phyloP scores from a whole-genome alignment of 441 rosid genomes.

The Pelargonium australe region DNA sequence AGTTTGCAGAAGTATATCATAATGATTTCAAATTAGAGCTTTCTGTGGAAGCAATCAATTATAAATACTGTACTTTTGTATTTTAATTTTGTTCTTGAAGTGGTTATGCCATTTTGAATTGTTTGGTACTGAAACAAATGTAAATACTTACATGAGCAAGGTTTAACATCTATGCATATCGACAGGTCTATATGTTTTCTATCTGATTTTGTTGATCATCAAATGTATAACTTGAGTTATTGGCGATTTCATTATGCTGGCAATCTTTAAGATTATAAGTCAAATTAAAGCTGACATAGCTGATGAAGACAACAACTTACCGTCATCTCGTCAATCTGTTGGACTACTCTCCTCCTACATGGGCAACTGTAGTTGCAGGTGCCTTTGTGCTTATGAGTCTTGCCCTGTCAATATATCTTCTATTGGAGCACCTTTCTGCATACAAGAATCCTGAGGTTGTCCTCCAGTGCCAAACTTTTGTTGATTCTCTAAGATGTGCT shows the following conservation, averaged over 20 bases:
- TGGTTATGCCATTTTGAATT: no score
- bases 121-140: no score
- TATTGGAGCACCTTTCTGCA: constrained; percentile 88
- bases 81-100: no score
- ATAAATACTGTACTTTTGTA: no score
- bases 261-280: constrained; percentile 11
- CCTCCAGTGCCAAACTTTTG: constrained; percentile 1
- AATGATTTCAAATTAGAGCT: not conserved
- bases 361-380: constrained; percentile 69
- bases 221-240: constrained; percentile 3
- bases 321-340: constrained; percentile 29
- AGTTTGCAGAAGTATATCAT: not conserved
- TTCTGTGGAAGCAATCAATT: not conserved
- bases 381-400: constrained; percentile 53
- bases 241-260: constrained; percentile 30
- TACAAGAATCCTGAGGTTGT: constrained; percentile 96
- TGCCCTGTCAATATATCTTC: constrained; percentile 63
- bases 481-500: not conserved
- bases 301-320: constrained; percentile 44
- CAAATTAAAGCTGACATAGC: constrained; percentile 25
- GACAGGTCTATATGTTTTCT: not conserved
- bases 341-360: constrained; percentile 59
- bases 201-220: not conserved
- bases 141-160: no score
- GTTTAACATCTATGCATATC: not conserved